Base-by-base conservation (phyloP, 2,329 filamentous ascomycete species). In the Didymosphaeria variabile region DNA sequence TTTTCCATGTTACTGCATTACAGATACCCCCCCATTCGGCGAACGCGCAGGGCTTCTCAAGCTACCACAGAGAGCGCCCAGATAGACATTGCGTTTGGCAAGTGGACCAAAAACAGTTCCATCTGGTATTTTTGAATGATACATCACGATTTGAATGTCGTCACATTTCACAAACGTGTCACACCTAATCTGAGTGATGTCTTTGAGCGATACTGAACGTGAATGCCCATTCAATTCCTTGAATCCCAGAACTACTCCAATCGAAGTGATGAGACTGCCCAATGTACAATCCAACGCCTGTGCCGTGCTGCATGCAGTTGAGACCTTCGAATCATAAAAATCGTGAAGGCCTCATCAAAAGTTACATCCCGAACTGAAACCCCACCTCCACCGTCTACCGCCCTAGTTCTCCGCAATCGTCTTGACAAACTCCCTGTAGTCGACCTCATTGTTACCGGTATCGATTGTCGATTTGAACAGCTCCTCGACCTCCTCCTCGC, bases 401-500 rank as follows among this genome's bases (percentile, higher is more conserved):
- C 46, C 51, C 60, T 76, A 78, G 71, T 78, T 78, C 71, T 78
- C 75, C 12, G 74, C 73, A 64, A 78, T 77, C 57, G 74, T 77
- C 74, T 77, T 77, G 61, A 78, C 76, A 50, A 78, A 77, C 60
- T 78, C 75, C 68, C 91, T 94, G 81, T 99, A 99, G 85, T 98
- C 97, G 81, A 99, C 92, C 87, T 98, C 94, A 71, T 94, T 94
- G 58, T 91, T 94, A 82, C 91, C 95, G 63, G 94, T 97, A 79
- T 99, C 95, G 67, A 98, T 94, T 0, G 94, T 93, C 66, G 70
- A 73, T 89, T 98, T 99, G 80, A 99, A 89, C 77, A 99, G 87
- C 86, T 99, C 95, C 79, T 98, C 94, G 52, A 99, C 95, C 85
- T 99, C 95, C 67, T 98, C 95, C 74, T 99, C 94, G 64, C 91